Conservation (phyloP, 2,329 filamentous ascomycete genomes). For the Dichotomopilus funicola region DNA sequence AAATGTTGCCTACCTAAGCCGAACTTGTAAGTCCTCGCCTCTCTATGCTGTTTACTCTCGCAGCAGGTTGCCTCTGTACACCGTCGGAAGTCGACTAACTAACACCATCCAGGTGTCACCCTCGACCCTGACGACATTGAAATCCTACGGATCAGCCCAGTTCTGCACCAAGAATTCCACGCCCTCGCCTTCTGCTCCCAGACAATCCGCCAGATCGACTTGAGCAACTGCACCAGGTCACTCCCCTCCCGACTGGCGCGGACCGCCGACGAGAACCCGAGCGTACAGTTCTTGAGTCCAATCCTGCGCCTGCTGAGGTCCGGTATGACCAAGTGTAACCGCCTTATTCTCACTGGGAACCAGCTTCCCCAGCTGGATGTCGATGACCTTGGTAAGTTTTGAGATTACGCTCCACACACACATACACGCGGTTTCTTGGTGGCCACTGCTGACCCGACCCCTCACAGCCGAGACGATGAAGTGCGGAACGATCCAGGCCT, state of each 20-base stretch:
- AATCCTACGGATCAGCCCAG: slow-evolving; percentile 41
- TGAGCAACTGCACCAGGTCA: slow-evolving; percentile 37
- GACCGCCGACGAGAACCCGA: slow-evolving; percentile 1
- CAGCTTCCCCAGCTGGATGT: slow-evolving; percentile 40
- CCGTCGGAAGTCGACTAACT: not conserved
- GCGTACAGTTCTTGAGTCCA: slow-evolving; percentile 31
- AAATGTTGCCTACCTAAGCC: slow-evolving; percentile 45
- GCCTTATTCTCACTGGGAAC: slow-evolving; percentile 46
- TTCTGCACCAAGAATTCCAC: slow-evolving; percentile 51
- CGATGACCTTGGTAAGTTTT: slow-evolving; percentile 40
- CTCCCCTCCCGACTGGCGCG: slow-evolving; percentile 14
- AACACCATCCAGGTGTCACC: slow-evolving; percentile 35
- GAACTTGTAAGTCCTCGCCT: slow-evolving; percentile 38
- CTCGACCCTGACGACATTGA: slow-evolving; percentile 44
- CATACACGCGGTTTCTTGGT: not conserved
- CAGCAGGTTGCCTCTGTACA: not conserved
- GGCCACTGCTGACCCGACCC: slow-evolving; percentile 16
- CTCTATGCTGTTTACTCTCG: not conserved
- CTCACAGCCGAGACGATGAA: slow-evolving; percentile 26
- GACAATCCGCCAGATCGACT: slow-evolving; percentile 48
- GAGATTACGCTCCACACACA: not conserved
- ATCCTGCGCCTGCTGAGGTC: slow-evolving; percentile 40
- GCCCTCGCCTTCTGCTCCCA: slow-evolving; percentile 50
- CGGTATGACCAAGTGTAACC: slow-evolving; percentile 44
- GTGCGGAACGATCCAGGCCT: slow-evolving; percentile 34